Conservation (phyloP, 1,284 basidiomycete genomes). For the Irpex sp. region DNA sequence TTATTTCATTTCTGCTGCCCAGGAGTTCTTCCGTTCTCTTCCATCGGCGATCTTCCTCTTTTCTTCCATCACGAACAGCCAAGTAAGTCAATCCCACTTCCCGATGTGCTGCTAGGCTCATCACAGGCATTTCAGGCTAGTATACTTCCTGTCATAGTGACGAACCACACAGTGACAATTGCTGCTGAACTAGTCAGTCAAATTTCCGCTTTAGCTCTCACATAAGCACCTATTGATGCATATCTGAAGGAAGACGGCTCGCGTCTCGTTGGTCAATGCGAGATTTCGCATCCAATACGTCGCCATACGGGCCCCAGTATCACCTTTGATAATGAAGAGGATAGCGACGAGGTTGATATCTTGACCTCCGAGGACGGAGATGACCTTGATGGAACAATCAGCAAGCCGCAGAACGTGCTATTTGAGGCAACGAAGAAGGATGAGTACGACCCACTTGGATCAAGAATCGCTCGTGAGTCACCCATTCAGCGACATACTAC, state of each 20-base stretch:
- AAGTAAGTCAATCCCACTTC: slow-evolving; percentile 28
- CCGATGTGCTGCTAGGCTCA: slow-evolving; percentile 3
- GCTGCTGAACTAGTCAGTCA: slow-evolving; percentile 84
- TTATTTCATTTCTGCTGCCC: slow-evolving; percentile 85
- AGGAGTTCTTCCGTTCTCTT: slow-evolving; percentile 83
- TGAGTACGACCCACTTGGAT: slow-evolving; percentile 55
- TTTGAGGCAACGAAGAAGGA: slow-evolving; percentile 58
- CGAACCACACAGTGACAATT: slow-evolving; percentile 96
- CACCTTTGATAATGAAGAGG: slow-evolving; percentile 20
- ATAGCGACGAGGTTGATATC: slow-evolving; percentile 5
- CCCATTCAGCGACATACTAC: neutral
- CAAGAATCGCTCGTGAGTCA: slow-evolving; percentile 64
- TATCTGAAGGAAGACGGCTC: slow-evolving; percentile 66
- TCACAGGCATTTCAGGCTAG: slow-evolving; percentile 48
- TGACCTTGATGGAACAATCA: slow-evolving; percentile 45
- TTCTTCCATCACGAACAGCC: slow-evolving; percentile 84
- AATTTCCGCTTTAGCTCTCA: slow-evolving; percentile 7
- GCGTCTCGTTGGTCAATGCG: slow-evolving; percentile 90
- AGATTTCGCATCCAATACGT: slow-evolving; percentile 89
- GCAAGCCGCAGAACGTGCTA: slow-evolving; percentile 57
- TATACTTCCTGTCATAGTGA: slow-evolving; percentile 89
- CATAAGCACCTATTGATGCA: slow-evolving; percentile 1
- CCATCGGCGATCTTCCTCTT: slow-evolving; percentile 96
- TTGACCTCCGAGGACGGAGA: slow-evolving; percentile 26
- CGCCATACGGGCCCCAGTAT: slow-evolving; percentile 28